These are phyloP conservation scores for Chrysoporthe cubensis DNA, from an alignment of 2,329 filamentous ascomycete species.

Conservation along the genomic window DNA sequence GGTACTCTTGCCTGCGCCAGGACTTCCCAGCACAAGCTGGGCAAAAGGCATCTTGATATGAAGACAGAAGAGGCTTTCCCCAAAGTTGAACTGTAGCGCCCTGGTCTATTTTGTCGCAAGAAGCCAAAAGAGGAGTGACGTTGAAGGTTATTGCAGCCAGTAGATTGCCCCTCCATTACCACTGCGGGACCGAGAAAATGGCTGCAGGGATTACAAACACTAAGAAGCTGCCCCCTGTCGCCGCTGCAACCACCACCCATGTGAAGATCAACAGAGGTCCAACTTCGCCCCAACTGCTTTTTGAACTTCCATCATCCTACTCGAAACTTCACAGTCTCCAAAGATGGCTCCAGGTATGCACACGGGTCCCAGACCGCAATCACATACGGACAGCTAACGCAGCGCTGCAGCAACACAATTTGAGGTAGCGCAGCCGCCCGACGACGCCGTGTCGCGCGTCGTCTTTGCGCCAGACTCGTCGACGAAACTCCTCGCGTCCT, in stretches of 20 bases:
- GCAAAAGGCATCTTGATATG: conserved; percentile 59
- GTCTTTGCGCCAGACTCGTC: conserved; percentile 81
- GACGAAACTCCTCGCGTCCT: conserved; percentile 81
- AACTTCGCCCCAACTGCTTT: background rate
- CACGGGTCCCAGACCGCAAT: background rate
- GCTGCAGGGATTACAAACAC: conserved; percentile 20
- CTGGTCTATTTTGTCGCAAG: background rate
- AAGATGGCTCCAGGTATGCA: conserved; percentile 48
- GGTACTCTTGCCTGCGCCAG: conserved; percentile 93
- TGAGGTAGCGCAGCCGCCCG: conserved; percentile 79
- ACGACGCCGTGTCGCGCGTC: conserved; percentile 84
- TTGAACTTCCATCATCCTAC: background rate
- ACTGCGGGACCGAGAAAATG: conserved; percentile 15
- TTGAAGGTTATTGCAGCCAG: background rate
- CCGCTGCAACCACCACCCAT: conserved; percentile 17
- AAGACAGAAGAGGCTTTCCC: background rate
- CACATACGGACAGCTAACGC: conserved; percentile 29
- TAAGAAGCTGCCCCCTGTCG: conserved; percentile 25
- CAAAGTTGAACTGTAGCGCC: background rate
- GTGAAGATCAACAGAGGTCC: conserved; percentile 22
- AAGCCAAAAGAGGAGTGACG: background rate
- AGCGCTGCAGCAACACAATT: conserved; percentile 67
- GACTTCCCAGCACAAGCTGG: conserved; percentile 90
- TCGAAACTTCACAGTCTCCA: background rate
- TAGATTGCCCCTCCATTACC: conserved; percentile 18